phyloP scores from a whole-genome alignment of 2,329 filamentous ascomycete genomes.

The Bipolaris victoriae region DNA sequence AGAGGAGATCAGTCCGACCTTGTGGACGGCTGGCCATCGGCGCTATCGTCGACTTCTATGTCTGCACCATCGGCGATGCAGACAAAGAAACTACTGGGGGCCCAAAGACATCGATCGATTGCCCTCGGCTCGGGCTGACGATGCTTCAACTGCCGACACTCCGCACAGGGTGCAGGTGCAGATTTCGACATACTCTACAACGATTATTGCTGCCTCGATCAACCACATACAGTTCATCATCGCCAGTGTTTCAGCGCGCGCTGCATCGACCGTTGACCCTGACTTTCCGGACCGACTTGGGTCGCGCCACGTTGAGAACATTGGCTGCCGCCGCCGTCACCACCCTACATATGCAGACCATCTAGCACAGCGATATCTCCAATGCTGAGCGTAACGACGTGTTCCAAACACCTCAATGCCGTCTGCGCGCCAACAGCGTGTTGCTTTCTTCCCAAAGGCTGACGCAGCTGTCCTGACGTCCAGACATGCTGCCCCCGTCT shows the following conservation, averaged over 20 bases:
- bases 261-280: neutral
- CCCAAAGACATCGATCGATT: constrained; percentile 3
- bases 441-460: constrained; percentile 37
- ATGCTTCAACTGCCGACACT: constrained; percentile 5
- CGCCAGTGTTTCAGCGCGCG: neutral
- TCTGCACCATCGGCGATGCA: neutral
- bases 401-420: constrained; percentile 18
- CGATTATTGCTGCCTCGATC: neutral
- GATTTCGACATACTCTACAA: neutral
- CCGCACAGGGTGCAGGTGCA: neutral
- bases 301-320: constrained; percentile 8
- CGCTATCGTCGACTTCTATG: neutral
- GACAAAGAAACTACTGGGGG: neutral
- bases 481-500: constrained; percentile 23
- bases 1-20: neutral
- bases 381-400: constrained; percentile 2
- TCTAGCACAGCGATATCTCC: constrained; percentile 1
- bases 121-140: constrained; percentile 9
- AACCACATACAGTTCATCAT: neutral
- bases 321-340: constrained; percentile 6
- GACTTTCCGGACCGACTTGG: constrained; percentile 3
- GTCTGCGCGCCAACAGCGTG: constrained; percentile 12
- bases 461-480: constrained; percentile 34
- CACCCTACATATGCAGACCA: neutral
- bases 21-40: neutral